phyloP scores from a whole-genome alignment of 1,284 basidiomycete species.

The Cryptococcus maquisensis region DNA sequence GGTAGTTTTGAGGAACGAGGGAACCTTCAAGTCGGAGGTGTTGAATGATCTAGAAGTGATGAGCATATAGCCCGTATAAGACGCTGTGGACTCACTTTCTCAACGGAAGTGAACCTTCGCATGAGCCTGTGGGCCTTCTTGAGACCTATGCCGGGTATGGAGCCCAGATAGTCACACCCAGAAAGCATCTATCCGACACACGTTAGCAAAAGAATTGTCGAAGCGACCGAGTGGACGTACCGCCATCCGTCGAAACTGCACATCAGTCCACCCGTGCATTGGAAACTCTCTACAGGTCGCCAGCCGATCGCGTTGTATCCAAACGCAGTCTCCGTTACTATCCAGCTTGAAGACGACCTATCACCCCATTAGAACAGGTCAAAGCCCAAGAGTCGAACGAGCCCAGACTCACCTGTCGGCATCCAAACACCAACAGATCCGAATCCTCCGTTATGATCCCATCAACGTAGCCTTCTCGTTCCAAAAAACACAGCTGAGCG shows the following conservation, averaged over 20 bases:
- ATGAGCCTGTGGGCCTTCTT: constrained; percentile 88
- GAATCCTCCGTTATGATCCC: constrained; percentile 98
- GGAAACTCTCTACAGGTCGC: constrained; percentile 68
- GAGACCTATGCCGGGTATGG: constrained; percentile 90
- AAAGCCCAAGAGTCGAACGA: too few species aligned
- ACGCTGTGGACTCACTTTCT: constrained; percentile 57
- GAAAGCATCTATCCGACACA: constrained; percentile 65
- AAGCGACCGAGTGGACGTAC: constrained; percentile 31
- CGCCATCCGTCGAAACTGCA: constrained; percentile 89
- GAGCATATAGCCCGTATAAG: neutral
- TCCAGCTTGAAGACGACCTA: constrained; percentile 73
- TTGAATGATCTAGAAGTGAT: constrained; percentile 54
- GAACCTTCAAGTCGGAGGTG: constrained; percentile 78
- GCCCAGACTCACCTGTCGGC: constrained; percentile 62
- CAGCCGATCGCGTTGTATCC: constrained; percentile 74
- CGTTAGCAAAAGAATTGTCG: neutral
- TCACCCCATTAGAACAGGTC: neutral
- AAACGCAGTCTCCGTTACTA: constrained; percentile 67
- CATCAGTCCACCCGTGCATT: constrained; percentile 81
- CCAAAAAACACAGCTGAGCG: constrained; percentile 91
- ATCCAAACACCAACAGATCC: constrained; percentile 95
- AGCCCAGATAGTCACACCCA: constrained; percentile 97
- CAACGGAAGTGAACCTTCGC: constrained; percentile 77
- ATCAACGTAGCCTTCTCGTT: constrained; percentile 75
- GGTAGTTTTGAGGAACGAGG: constrained; percentile 70